Conservation (phyloP, 2,329 filamentous ascomycete genomes). For the Clarireedia homoeocarpa region DNA sequence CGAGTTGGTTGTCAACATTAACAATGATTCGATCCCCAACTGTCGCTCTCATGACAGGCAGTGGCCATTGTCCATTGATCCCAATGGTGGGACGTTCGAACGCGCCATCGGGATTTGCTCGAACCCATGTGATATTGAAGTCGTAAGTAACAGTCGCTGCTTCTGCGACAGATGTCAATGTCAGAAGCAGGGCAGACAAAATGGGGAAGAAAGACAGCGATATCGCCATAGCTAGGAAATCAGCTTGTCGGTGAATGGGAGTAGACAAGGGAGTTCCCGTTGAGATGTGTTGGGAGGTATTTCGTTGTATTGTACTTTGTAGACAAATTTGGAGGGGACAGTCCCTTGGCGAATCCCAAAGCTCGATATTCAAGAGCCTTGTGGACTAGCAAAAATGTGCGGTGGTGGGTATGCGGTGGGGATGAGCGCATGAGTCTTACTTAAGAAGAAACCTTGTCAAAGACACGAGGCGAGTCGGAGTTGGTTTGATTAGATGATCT, state of each 20-base stretch:
- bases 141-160: conserved; percentile 48
- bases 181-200: conserved; percentile 25
- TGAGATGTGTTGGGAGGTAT: neutral
- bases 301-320: too few species aligned
- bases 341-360: too few species aligned
- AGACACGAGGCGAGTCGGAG: conserved; percentile 29
- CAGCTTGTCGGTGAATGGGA: neutral
- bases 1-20: conserved; percentile 31
- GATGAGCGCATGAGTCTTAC: too few species aligned
- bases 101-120: conserved; percentile 61
- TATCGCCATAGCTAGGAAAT: conserved; percentile 32
- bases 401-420: too few species aligned
- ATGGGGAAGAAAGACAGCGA: conserved; percentile 37
- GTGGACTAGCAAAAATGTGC: neutral
- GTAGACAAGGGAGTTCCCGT: neutral
- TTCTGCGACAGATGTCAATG: conserved; percentile 28
- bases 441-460: neutral
- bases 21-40: conserved; percentile 48
- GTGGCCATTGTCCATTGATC: conserved; percentile 70
- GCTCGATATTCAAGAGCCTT: too few species aligned
- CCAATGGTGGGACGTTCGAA: conserved; percentile 61
- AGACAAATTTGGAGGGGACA: too few species aligned
- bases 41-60: conserved; percentile 55
- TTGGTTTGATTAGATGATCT: conserved; percentile 7
- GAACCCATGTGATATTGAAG: conserved; percentile 66